Percentiles rank a stretch among this genome's conserved stretches.
Conservation (phyloP, 2,329 filamentous ascomycete genomes). For the Colletotrichum somersetense region DNA sequence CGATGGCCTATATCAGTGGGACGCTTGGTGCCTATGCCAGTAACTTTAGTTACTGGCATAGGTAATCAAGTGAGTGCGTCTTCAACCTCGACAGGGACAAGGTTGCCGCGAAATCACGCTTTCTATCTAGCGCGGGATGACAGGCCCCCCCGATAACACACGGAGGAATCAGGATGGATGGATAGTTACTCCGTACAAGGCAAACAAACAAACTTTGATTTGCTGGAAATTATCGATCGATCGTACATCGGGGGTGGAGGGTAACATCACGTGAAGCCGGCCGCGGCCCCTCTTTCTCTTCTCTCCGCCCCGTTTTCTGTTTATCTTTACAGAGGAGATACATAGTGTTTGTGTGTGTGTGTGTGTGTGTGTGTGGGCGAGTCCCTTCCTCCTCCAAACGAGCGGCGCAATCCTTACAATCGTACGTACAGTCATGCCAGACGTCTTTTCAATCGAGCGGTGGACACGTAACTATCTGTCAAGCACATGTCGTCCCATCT, state of each 20-base stretch:
- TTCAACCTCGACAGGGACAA: background rate
- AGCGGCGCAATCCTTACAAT: background rate
- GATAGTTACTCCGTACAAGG: background rate
- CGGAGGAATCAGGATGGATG: background rate
- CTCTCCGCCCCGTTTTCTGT: background rate
- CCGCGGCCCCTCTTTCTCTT: background rate
- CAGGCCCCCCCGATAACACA: background rate
- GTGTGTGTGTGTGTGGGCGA: too few species aligned
- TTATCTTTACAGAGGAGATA: background rate
- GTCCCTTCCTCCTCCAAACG: too few species aligned
- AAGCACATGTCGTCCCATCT: slow-evolving; percentile 3
- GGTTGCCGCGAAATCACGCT: slow-evolving; percentile 7
- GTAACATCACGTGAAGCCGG: slow-evolving; percentile 1
- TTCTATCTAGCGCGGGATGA: slow-evolving; percentile 20
- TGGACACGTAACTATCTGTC: slow-evolving; percentile 14
- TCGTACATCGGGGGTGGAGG: slow-evolving; percentile 10
- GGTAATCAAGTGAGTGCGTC: background rate
- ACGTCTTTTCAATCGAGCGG: background rate
- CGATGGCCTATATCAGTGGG: too few species aligned
- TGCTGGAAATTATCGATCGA: slow-evolving; percentile 9
- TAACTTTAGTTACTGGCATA: too few species aligned
- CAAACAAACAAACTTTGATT: slow-evolving; percentile 11
- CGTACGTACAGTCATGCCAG: background rate
- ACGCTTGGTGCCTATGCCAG: too few species aligned
- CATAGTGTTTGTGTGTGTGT: too few species aligned